A percentile compares a stretch with the other conserved stretches of the same genome.
Evolutionary conservation across 148 eudicot genomes (phyloP).

Genomic region (Heliosperma pusillum): DNA sequence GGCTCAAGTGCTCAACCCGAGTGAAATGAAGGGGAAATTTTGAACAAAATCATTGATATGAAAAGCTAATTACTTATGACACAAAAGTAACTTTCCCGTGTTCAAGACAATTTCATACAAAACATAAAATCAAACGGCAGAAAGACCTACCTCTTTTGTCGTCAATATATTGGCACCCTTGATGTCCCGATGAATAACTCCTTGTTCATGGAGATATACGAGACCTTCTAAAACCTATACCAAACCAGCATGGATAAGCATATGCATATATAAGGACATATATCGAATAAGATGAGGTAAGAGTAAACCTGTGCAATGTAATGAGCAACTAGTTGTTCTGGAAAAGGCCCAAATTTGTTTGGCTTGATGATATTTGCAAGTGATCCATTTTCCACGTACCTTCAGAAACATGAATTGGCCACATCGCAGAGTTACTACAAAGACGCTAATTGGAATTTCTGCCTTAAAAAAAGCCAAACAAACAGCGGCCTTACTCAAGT

Average conservation of each 20-base stretch:
- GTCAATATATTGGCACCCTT: conserved; percentile 98
- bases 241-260: conserved; percentile 11
- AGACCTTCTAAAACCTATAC: conserved; percentile 91
- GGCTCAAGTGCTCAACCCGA: no score
- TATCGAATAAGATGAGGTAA: conserved; percentile 10
- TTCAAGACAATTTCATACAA: neutral
- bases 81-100: no score
- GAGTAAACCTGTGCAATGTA: conserved; percentile 85
- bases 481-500: conserved; percentile 68
- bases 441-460: neutral
- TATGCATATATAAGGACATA: neutral
- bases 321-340: conserved; percentile 93
- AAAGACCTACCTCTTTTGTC: conserved; percentile 77
- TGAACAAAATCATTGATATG: no score
- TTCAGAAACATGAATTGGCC: conserved; percentile 24
- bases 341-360: conserved; percentile 98
- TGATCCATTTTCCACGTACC: conserved; percentile 99
- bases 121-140: neutral
- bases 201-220: conserved; percentile 98
- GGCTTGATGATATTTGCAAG: conserved; percentile 98
- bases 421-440: conserved; percentile 9
- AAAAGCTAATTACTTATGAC: no score
- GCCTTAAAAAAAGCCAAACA: neutral
- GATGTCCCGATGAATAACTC: conserved; percentile 99
- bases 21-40: no score